Evolutionary conservation across 2,329 filamentous ascomycete genomes (phyloP).

Genomic region (Sphaerulina populicola): DNA sequence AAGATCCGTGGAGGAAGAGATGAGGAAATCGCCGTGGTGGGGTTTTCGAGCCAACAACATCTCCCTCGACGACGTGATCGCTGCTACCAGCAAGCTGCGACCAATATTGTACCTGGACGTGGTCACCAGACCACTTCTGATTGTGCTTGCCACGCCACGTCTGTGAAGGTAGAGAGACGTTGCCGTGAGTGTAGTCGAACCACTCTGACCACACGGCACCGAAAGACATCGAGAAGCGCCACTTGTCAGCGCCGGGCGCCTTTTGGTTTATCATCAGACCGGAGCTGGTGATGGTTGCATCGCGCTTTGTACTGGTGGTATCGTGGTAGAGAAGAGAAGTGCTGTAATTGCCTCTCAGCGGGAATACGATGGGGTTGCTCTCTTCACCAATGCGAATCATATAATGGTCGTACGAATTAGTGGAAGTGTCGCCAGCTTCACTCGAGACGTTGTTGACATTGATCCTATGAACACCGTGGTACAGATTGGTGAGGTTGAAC

Average conservation of each 20-base stretch:
- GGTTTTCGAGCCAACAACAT: constrained; percentile 39
- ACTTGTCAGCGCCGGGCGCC: constrained; percentile 54
- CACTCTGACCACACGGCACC: constrained; percentile 53
- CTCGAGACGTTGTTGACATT: constrained; percentile 49
- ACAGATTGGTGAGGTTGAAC: constrained; percentile 48
- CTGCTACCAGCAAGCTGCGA: constrained; percentile 52
- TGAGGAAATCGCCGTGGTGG: constrained; percentile 50
- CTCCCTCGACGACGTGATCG: constrained; percentile 53
- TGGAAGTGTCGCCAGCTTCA: constrained; percentile 37
- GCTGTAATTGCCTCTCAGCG: constrained; percentile 51
- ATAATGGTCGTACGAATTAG: constrained; percentile 52
- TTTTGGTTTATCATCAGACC: constrained; percentile 48
- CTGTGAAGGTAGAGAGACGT: constrained; percentile 42
- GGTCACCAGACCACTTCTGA: constrained; percentile 54
- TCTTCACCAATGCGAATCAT: constrained; percentile 51
- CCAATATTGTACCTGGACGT: constrained; percentile 58
- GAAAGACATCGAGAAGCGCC: constrained; percentile 56
- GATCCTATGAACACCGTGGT: constrained; percentile 53
- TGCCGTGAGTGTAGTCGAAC: constrained; percentile 48
- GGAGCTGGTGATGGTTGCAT: constrained; percentile 31
- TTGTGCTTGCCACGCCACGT: constrained; percentile 48
- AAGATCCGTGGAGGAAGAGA: constrained; percentile 54
- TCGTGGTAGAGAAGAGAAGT: constrained; percentile 43
- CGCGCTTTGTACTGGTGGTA: constrained; percentile 18
- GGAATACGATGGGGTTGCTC: constrained; percentile 54